phyloP scores from a whole-genome alignment of 805 yeast genomes.

The Saccharomycopsis oosterbeekiorum region DNA sequence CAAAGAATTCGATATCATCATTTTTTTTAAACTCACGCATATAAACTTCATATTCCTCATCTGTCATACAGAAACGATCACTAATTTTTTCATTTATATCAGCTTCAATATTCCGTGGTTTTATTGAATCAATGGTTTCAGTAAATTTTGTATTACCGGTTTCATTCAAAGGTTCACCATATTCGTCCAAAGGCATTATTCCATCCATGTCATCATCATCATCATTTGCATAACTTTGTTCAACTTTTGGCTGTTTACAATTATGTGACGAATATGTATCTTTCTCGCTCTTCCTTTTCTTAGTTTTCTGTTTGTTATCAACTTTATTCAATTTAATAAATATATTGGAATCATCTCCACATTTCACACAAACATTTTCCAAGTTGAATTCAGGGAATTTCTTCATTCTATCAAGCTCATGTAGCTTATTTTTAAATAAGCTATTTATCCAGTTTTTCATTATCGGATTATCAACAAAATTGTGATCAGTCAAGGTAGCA shows the following conservation, averaged over 20 bases:
- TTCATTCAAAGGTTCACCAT: background rate
- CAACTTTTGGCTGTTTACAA: background rate
- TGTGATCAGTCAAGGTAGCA: background rate
- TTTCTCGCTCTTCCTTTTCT: background rate
- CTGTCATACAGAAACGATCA: background rate
- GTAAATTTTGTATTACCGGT: background rate
- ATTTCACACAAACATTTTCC: background rate
- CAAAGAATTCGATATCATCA: background rate
- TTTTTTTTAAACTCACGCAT: background rate
- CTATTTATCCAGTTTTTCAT: slow-evolving; percentile 1
- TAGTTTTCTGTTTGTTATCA: background rate
- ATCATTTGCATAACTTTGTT: background rate
- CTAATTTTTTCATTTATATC: too few species aligned
- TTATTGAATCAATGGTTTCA: too few species aligned
- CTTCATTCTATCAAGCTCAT: background rate
- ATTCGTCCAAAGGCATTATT: background rate
- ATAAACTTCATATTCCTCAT: background rate
- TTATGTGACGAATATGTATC: background rate
- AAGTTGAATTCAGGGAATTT: background rate
- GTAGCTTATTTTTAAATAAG: background rate
- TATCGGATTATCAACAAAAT: background rate
- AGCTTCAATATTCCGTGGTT: background rate
- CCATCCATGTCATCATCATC: background rate
- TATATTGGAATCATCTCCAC: background rate
- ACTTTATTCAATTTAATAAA: background rate